Evolutionary conservation across 768 basidiomycete species (phyloP).

Genomic region (Phaeotremella fagi): DNA sequence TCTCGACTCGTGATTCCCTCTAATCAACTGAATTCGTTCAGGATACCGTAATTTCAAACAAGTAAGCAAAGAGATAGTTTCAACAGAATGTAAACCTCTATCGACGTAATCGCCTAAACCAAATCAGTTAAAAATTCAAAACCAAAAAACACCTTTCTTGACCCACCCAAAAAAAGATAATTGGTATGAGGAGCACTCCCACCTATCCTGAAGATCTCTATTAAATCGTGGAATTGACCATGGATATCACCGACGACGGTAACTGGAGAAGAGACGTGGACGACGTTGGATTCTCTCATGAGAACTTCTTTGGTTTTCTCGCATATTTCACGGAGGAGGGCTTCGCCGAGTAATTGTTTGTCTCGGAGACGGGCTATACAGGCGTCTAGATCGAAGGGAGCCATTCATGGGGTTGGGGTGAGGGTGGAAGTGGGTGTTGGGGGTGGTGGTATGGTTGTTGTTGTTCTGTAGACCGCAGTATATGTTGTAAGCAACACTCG

Average conservation of each 20-base stretch:
- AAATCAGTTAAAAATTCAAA: neutral
- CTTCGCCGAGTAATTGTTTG: conserved; percentile 92
- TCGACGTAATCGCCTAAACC: conserved; percentile 92
- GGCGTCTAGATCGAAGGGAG: conserved; percentile 84
- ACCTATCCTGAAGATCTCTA: conserved; percentile 98
- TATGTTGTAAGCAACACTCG: no score
- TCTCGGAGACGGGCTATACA: conserved; percentile 84
- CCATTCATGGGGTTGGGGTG: conserved; percentile 21
- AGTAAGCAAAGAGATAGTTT: conserved; percentile 94
- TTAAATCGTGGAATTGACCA: conserved; percentile 98
- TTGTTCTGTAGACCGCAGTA: no score
- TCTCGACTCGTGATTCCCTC: conserved; percentile 96
- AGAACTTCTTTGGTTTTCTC: conserved; percentile 99
- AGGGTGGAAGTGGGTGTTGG: neutral
- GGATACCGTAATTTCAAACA: conserved; percentile 96
- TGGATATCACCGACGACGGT: conserved; percentile 99
- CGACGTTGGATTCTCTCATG: conserved; percentile 98
- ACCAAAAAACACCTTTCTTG: neutral
- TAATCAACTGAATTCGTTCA: conserved; percentile 89
- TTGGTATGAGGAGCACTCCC: conserved; percentile 95
- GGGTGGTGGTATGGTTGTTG: neutral
- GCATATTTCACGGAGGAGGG: conserved; percentile 93
- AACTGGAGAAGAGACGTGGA: conserved; percentile 91
- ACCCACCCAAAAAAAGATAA: conserved; percentile 90
- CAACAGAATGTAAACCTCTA: conserved; percentile 93